Base-by-base conservation (phyloP, 2,329 filamentous ascomycete genomes). In the Penicillium sp. region DNA sequence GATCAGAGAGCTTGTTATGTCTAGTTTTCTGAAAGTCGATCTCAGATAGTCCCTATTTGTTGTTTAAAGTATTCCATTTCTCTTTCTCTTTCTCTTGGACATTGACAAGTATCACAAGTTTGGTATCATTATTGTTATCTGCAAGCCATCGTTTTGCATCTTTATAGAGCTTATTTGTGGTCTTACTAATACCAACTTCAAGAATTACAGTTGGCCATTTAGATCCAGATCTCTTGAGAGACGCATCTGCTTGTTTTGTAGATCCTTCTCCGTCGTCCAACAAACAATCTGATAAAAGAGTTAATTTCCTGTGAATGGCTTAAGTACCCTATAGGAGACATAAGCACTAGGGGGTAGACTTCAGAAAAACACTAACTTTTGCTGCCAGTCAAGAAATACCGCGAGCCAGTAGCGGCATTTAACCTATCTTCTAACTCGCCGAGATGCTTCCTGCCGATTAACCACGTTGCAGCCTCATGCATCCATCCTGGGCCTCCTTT, bases 201-300 rank as follows among this genome's bases (percentile, higher is more conserved):
- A 38, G 57, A 40, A 60, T 20, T 20, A 43, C 24, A 46, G 23
- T 51, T 50, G 58, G 57, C 35, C 33, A 55, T 55, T 48, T 7
- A 42, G 45, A 6, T 30, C 16, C 5, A 43, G 45, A 23, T 14
- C 42, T 26, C 30, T 8, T 47, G 21, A 55, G 30, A 48, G 52
- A 55, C 16, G 52, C 52, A 48, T 55, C 52, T 43, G 52, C 45
- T 55, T 48, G 8, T 35, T 55, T 55, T 33, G 21, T 14, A 48
- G 45, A 55, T 5, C 45, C 30, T 1, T 18, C 16, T 7, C 42
- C 4, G 3, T 18, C 30, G 18, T 18, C n/a, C 9, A 38, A 43
- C 23, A 4, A 26, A 48, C 9, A 42, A 48, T 28, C 52, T 55
- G 16, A 23, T 7, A 48, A 48, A 20, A 48, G 7, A 55, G 21